Conservation (phyloP, 2,329 filamentous ascomycete genomes). For the Aureobasidium sp. region DNA sequence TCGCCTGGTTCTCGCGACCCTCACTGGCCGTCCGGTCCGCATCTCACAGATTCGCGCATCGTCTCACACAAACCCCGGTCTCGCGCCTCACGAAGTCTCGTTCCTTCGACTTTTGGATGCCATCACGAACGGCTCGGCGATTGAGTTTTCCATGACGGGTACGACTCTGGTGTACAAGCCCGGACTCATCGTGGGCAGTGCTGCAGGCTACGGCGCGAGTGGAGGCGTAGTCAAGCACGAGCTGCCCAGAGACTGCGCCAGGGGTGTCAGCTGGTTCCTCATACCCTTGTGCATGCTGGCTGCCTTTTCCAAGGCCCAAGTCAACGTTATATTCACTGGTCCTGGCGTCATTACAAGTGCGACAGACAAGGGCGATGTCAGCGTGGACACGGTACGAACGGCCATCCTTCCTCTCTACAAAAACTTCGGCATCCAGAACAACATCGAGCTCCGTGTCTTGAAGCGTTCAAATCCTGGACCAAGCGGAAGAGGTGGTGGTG, state of each 20-base stretch:
- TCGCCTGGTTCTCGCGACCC: slow-evolving; percentile 79
- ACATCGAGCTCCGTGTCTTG: slow-evolving; percentile 76
- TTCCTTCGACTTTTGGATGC: slow-evolving; percentile 90
- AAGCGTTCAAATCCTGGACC: slow-evolving; percentile 68
- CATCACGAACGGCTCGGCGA: slow-evolving; percentile 87
- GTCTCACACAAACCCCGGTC: slow-evolving; percentile 77
- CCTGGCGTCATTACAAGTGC: slow-evolving; percentile 86
- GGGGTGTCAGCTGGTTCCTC: slow-evolving; percentile 87
- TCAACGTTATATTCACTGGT: slow-evolving; percentile 85
- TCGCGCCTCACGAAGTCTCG: slow-evolving; percentile 87
- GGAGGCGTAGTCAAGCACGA: slow-evolving; percentile 72
- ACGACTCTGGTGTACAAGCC: slow-evolving; percentile 88
- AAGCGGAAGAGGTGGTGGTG: slow-evolving; percentile 70
- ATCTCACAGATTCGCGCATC: slow-evolving; percentile 89
- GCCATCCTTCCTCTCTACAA: slow-evolving; percentile 84
- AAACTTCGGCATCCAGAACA: slow-evolving; percentile 79
- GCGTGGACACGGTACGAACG: slow-evolving; percentile 86
- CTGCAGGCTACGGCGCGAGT: slow-evolving; percentile 63
- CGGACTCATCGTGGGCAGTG: slow-evolving; percentile 80
- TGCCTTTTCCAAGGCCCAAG: slow-evolving; percentile 82
- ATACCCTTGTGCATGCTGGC: slow-evolving; percentile 81
- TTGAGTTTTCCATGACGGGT: slow-evolving; percentile 94
- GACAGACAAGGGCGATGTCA: slow-evolving; percentile 76
- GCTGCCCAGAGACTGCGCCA: slow-evolving; percentile 63
- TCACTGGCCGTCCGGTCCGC: slow-evolving; percentile 81